phyloP scores from a whole-genome alignment of 257 asterid species.

The Plantago elongata region DNA sequence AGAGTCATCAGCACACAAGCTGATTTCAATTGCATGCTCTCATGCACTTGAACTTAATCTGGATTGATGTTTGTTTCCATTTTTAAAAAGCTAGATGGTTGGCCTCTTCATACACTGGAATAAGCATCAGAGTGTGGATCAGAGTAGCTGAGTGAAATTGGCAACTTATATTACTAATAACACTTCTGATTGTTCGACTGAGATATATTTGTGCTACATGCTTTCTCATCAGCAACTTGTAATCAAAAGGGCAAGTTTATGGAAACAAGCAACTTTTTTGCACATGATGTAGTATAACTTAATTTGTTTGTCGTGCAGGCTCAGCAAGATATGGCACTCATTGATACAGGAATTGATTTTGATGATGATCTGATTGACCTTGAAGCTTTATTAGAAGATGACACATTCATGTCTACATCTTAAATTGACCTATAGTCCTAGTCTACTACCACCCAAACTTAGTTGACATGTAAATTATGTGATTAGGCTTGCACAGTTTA shows the following conservation, averaged over 20 bases:
- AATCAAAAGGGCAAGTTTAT: neutral
- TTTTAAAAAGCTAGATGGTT: too few species aligned
- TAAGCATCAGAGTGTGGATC: too few species aligned
- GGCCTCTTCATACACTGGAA: too few species aligned
- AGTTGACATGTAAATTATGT: conserved; percentile 23
- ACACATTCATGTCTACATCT: conserved; percentile 39
- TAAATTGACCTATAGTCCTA: conserved; percentile 1
- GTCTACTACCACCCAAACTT: conserved; percentile 18
- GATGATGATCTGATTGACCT: conserved; percentile 66
- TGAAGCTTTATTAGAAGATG: conserved; percentile 68
- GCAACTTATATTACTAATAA: too few species aligned
- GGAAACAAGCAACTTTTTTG: neutral
- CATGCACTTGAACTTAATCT: too few species aligned
- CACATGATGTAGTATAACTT: conserved; percentile 2
- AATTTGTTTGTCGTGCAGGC: conserved; percentile 47
- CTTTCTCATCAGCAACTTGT: too few species aligned
- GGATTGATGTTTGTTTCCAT: too few species aligned
- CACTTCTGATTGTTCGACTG: too few species aligned
- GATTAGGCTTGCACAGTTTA: conserved; percentile 37
- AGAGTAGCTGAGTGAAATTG: too few species aligned
- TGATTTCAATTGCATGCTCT: too few species aligned
- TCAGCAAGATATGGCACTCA: conserved; percentile 36
- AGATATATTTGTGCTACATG: too few species aligned
- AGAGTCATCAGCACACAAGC: too few species aligned
- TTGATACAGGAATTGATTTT: conserved; percentile 44